Evolutionary conservation across 768 basidiomycete species (phyloP).

Genomic region (Rhodotorula kratochvilovae): DNA sequence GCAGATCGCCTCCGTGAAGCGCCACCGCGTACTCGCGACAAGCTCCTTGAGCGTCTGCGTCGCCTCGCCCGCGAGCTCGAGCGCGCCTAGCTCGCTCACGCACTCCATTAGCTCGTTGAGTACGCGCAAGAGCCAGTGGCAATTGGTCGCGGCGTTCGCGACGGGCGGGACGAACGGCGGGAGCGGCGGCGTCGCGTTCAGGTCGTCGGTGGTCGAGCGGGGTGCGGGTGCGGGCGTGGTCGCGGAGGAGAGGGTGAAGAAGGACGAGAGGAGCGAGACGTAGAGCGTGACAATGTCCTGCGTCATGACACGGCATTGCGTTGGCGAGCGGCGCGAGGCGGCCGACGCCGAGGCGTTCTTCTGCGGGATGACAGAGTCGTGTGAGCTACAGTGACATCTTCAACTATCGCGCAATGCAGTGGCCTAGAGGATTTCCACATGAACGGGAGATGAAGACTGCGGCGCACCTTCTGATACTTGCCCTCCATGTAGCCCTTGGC

Average conservation of each 20-base stretch:
- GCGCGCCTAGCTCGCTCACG: slow-evolving; percentile 68
- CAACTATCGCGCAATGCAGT: neutral
- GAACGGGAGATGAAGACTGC: too few species aligned
- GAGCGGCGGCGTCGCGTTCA: slow-evolving; percentile 55
- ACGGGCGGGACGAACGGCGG: slow-evolving; percentile 58
- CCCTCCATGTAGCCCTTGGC: slow-evolving; percentile 87
- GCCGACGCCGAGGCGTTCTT: slow-evolving; percentile 22
- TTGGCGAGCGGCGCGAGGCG: slow-evolving; percentile 68
- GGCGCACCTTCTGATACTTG: slow-evolving; percentile 74
- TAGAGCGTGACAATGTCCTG: slow-evolving; percentile 80
- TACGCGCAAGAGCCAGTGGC: slow-evolving; percentile 72
- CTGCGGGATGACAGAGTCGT: neutral
- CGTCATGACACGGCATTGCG: slow-evolving; percentile 80
- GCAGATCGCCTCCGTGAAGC: slow-evolving; percentile 75
- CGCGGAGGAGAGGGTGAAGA: slow-evolving; percentile 75
- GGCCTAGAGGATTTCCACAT: neutral
- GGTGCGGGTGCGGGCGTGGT: slow-evolving; percentile 53
- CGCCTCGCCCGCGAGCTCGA: slow-evolving; percentile 76
- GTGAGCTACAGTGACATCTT: neutral
- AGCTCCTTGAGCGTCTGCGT: slow-evolving; percentile 61
- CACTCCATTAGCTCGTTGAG: slow-evolving; percentile 81
- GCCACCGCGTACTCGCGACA: slow-evolving; percentile 78
- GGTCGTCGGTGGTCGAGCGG: slow-evolving; percentile 45
- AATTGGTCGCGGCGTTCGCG: slow-evolving; percentile 75
- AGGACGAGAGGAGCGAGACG: slow-evolving; percentile 74